Base-by-base conservation (phyloP, 306 rosid genomes). In the Datisca glomerata region DNA sequence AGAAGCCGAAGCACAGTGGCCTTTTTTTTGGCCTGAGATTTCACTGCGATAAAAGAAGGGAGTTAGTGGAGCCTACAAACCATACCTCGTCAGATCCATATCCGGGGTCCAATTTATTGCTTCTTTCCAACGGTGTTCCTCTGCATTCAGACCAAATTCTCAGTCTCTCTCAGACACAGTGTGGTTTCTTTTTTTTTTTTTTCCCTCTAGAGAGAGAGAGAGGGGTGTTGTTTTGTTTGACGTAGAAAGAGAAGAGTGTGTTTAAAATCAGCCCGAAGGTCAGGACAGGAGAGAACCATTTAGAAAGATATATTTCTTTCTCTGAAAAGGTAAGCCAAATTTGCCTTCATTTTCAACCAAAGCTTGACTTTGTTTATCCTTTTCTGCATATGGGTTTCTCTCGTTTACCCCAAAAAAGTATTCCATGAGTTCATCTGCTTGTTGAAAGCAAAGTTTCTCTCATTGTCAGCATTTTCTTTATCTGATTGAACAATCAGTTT, bases 11-110 rank as follows among this genome's bases (percentile, higher is more conserved):
- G 59, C 67, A 63, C 54, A 45, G 45, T 50, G 54, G 56, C n/a
- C n/a, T 59, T 59, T 59, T 42, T 53, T 63, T 58, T 50, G 38
- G 13, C 5, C 5, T 41, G 66, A 54, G 55, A 12, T 2, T 57
- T 61, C 51, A 68, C 73, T 25, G 71, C 73, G 48, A 56, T 60
- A 55, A 50, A 71, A 77, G 46, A 22, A 45, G 56, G 8, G 44
- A 22, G 24, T 11, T 24, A 37, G 72, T 79, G 92, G 86, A 71
- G 67, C 96, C 87, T 51, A 64, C 81, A 36, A 39, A 51, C 71
- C 73, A 56, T 59, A 51, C 78, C 74, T 54, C 49, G 68, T 70
- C 71, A 68, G 80, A 82, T 75, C 82, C 73, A 22, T 73, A 61
- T 57, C 58, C 18, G 60, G 72, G 86, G 83, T 38, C 94, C 86